Evolutionary conservation across 805 yeast species (phyloP).

Genomic region (Metschnikowia similis): DNA sequence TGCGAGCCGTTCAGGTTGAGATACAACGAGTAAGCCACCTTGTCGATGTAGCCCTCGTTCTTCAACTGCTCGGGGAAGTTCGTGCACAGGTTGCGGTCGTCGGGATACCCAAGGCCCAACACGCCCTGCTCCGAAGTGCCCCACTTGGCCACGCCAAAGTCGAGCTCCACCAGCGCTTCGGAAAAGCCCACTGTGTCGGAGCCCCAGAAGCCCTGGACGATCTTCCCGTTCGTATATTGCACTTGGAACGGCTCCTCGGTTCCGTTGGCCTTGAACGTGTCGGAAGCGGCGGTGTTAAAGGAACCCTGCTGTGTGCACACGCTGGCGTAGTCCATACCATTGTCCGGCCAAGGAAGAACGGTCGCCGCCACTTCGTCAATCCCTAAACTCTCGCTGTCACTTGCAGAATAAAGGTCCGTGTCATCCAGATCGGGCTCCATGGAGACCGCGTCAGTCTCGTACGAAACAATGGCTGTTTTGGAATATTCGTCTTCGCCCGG

Average conservation of each 20-base stretch:
- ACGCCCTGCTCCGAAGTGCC: conserved; percentile 24
- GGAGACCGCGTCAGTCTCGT: too few relatives aligned
- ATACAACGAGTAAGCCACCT: conserved; percentile 58
- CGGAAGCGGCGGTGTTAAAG: conserved; percentile 19
- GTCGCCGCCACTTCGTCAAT: too few relatives aligned
- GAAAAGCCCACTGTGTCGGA: conserved; percentile 54
- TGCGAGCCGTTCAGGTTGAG: conserved; percentile 38
- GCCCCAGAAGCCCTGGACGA: conserved; percentile 41
- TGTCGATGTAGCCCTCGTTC: conserved; percentile 50
- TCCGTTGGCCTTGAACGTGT: conserved; percentile 34
- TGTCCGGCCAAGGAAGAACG: too few relatives aligned
- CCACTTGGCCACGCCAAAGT: conserved; percentile 31
- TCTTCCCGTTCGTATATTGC: too few relatives aligned
- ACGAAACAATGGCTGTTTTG: too few relatives aligned
- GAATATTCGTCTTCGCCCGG: too few relatives aligned
- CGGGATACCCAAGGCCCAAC: conserved; percentile 65
- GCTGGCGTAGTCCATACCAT: too few relatives aligned
- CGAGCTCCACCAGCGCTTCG: conserved; percentile 44
- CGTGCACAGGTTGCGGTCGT: conserved; percentile 61
- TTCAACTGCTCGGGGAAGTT: conserved; percentile 64
- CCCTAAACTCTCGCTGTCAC: too few relatives aligned
- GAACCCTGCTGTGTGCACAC: conserved; percentile 21
- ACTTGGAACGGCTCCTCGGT: conserved; percentile 22
- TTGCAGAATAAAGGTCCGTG: too few relatives aligned
- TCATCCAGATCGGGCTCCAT: too few relatives aligned